Conservation (phyloP, 2,329 filamentous ascomycete genomes). For the Aspergillus proliferans region DNA sequence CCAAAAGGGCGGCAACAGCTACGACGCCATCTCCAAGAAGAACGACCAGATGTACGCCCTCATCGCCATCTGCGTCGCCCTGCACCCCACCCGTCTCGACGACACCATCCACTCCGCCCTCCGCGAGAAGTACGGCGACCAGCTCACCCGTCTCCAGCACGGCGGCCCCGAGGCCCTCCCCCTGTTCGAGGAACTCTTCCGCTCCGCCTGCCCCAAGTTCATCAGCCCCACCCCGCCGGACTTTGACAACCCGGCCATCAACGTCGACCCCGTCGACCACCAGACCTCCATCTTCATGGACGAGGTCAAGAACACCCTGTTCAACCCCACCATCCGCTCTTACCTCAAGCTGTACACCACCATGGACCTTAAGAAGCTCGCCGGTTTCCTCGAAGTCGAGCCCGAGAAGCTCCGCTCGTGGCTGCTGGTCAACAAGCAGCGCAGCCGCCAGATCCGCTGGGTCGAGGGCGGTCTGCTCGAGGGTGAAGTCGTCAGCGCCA, state of each 20-base stretch:
- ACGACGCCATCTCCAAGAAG: slow-evolving; percentile 99
- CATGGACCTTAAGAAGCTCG: slow-evolving; percentile 97
- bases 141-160: slow-evolving; percentile 92
- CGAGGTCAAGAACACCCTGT: slow-evolving; percentile 99
- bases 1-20: slow-evolving; percentile 86
- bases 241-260: slow-evolving; percentile 93
- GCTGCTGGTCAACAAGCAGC: slow-evolving; percentile 97
- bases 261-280: slow-evolving; percentile 95
- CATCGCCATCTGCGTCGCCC: slow-evolving; percentile 96
- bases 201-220: slow-evolving; percentile 97
- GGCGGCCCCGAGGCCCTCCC: slow-evolving; percentile 92
- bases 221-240: slow-evolving; percentile 95
- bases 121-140: slow-evolving; percentile 98
- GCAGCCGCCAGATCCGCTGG: slow-evolving; percentile 93
- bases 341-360: slow-evolving; percentile 99
- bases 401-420: slow-evolving; percentile 92
- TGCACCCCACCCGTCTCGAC: slow-evolving; percentile 93
- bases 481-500: slow-evolving; percentile 86
- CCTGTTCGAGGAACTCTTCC: slow-evolving; percentile 98
- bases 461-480: slow-evolving; percentile 83
- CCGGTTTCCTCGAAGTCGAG: slow-evolving; percentile 93
- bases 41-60: slow-evolving; percentile 99
- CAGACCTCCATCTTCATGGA: slow-evolving; percentile 98
- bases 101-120: slow-evolving; percentile 98
- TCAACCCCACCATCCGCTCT: slow-evolving; percentile 93